phyloP scores from a whole-genome alignment of 2,329 filamentous ascomycete species.

The Phaeophleospora eucalypticola region DNA sequence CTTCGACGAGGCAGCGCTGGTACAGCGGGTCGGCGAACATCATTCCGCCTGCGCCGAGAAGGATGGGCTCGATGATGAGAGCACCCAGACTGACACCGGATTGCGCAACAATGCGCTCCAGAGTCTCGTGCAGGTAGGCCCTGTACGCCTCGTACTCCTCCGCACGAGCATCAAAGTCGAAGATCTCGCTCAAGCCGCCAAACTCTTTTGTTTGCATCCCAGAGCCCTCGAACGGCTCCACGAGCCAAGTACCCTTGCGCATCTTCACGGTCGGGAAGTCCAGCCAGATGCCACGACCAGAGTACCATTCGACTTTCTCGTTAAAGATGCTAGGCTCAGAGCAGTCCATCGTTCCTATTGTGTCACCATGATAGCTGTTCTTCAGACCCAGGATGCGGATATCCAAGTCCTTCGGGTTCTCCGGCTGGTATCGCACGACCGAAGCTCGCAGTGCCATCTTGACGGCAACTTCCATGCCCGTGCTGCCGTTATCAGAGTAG shows the following conservation, averaged over 20 bases:
- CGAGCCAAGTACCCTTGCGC: conserved; percentile 61
- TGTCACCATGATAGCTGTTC: conserved; percentile 82
- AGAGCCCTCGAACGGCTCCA: conserved; percentile 52
- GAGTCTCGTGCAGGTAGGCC: conserved; percentile 34
- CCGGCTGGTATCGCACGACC: conserved; percentile 56
- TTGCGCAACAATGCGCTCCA: conserved; percentile 48
- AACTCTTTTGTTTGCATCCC: conserved; percentile 38
- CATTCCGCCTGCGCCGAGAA: conserved; percentile 83
- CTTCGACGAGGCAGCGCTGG: conserved; percentile 65
- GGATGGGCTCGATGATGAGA: conserved; percentile 73
- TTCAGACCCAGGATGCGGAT: conserved; percentile 70
- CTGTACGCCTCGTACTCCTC: conserved; percentile 21
- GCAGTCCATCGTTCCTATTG: conserved; percentile 83
- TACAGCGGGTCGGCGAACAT: conserved; percentile 78
- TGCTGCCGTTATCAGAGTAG: conserved; percentile 80
- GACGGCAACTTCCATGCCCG: conserved; percentile 75
- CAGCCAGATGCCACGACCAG: conserved; percentile 73
- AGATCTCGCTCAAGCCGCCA: conserved; percentile 53
- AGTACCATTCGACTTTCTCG: conserved; percentile 81
- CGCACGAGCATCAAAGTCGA: conserved; percentile 48
- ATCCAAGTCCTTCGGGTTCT: conserved; percentile 43
- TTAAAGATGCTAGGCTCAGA: conserved; percentile 75
- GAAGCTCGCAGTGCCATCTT: conserved; percentile 79
- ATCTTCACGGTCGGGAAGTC: conserved; percentile 71
- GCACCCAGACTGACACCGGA: conserved; percentile 65